Base-by-base conservation (phyloP, 805 yeast species). In the Wickerhamiella vanderwaltii region DNA sequence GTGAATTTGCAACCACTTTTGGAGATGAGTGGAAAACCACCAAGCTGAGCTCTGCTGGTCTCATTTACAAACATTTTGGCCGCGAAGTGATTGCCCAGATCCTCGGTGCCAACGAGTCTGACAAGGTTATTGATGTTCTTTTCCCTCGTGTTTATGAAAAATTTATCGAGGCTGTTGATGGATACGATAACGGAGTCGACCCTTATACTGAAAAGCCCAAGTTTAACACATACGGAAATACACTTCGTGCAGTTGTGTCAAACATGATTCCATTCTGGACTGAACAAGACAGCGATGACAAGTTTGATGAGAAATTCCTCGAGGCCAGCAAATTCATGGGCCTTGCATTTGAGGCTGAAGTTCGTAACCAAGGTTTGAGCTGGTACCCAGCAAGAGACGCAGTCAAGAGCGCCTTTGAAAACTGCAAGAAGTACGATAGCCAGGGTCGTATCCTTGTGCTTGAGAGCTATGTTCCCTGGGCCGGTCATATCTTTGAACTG, bases 141-240 rank as follows among this genome's bases (percentile, higher is more conserved):
- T 85, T 79, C 59, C 67, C 68, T 29, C 82, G 81, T 59, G 67
- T 88, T n/a, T 91, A 91, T 65, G 71, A 73, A 44, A 88, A 80
- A 48, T 85, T 91, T 54, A 67, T 91, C 45, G 97, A 91, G 62
- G 77, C 95, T 7, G 69, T 91, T 25, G 98, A 55, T 62, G 98
- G 96, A 43, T 84, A 87, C 56, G 98, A 91, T 60, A 91, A 91
- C 56, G 98, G 98, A 55, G 73, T 88, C 48, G 71, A 71, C 57
- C 72, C 70, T 4, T 72, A 69, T 36, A 72, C 69, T 20, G 65
- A 69, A 25, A 65, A 67, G 48, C 77, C 83, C 35, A 70, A 67
- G 47, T 91, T 84, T 66, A 71, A 72, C 50, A 86, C 80, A 54
- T 71, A 72, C 51, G 75, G 77, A 51, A 78, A 85, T 60, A 70